Percentiles rank a stretch among this genome's conserved stretches.
Conservation (phyloP, 345 rosid species). For the Eucalyptus tenuipes region DNA sequence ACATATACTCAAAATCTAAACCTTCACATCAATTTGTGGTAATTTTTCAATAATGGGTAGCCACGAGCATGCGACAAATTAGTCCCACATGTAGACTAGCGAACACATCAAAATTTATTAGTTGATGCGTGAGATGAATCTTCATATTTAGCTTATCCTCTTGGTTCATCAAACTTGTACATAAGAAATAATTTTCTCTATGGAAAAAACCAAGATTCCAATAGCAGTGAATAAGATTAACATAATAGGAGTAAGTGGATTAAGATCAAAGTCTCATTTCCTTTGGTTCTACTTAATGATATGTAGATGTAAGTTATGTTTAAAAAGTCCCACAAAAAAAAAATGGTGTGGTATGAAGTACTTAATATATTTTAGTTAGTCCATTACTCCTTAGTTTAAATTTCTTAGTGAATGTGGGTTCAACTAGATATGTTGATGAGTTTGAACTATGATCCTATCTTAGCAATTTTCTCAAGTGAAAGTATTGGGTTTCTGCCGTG, state of each 20-base stretch:
- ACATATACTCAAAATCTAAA: background rate
- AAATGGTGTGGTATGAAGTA: background rate
- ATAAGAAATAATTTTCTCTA: background rate
- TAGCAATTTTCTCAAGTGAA: background rate
- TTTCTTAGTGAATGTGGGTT: background rate
- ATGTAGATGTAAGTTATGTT: background rate
- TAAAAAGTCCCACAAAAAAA: background rate
- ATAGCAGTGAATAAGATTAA: background rate
- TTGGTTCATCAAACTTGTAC: background rate
- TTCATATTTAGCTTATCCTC: background rate
- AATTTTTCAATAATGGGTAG: background rate
- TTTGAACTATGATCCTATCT: fast-evolving
- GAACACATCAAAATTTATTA: background rate
- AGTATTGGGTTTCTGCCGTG: fast-evolving
- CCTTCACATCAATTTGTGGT: background rate
- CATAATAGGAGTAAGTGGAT: background rate
- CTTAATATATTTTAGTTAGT: background rate
- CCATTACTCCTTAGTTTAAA: background rate
- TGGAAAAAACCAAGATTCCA: background rate
- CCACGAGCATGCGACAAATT: background rate
- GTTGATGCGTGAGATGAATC: background rate
- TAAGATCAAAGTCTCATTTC: background rate
- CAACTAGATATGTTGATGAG: background rate
- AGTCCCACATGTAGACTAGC: background rate
- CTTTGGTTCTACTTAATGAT: background rate